These are phyloP conservation scores for Argentina anserina DNA, from an alignment of 306 rosid genomes.

Conservation along the genomic window DNA sequence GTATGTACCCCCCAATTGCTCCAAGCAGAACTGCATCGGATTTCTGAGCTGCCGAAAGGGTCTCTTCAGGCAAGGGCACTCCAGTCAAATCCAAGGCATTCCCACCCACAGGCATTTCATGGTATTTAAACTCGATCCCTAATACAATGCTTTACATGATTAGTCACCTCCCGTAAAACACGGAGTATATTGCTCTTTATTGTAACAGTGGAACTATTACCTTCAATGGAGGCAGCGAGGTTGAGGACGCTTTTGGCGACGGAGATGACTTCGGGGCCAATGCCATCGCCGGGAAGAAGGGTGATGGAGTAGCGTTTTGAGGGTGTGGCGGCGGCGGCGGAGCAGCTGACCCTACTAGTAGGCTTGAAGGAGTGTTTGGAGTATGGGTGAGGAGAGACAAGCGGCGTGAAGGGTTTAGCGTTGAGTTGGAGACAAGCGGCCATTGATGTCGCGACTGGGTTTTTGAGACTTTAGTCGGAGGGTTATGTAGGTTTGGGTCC, in stretches of 20 bases:
- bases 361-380: constrained; percentile 17
- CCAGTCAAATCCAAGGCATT: constrained; percentile 85
- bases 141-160: background rate
- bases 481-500: no score
- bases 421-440: constrained; percentile 47
- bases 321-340: constrained; percentile 35
- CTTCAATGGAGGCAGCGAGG: constrained; percentile 65
- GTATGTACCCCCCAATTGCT: constrained; percentile 83
- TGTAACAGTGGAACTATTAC: no score
- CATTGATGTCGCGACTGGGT: constrained; percentile 25
- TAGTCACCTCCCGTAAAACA: background rate
- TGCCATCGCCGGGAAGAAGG: constrained; percentile 87
- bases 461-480: no score
- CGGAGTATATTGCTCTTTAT: no score
- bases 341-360: constrained; percentile 36
- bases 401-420: constrained; percentile 18
- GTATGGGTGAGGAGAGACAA: constrained; percentile 10
- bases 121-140: constrained; percentile 66
- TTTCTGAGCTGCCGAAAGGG: constrained; percentile 60
- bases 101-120: constrained; percentile 80
- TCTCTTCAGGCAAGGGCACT: constrained; percentile 77
- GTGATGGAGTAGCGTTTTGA: constrained; percentile 63
- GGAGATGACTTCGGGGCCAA: constrained; percentile 84
- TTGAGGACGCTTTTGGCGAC: constrained; percentile 77
- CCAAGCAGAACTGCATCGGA: constrained; percentile 87